phyloP scores from a whole-genome alignment of 139 green algal species.

The Nannochloris sp. region DNA sequence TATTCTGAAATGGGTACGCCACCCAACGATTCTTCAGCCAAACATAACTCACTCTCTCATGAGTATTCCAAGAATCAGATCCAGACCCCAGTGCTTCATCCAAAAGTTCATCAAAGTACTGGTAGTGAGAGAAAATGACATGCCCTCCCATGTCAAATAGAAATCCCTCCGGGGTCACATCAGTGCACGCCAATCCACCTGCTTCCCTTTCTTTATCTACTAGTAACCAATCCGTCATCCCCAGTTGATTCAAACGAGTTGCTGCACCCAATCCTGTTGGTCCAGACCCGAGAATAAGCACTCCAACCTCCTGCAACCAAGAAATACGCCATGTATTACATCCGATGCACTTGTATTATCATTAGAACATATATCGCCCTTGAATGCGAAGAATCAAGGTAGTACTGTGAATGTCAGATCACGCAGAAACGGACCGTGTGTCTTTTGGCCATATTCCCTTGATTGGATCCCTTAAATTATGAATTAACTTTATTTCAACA shows the following conservation, averaged over 20 bases:
- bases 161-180: constrained; percentile 77
- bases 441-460: too few species aligned
- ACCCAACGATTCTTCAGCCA: constrained; percentile 79
- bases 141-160: constrained; percentile 92
- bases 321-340: too few species aligned
- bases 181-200: constrained; percentile 81
- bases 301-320: constrained; percentile 33
- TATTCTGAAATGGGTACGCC: constrained; percentile 90
- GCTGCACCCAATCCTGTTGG: constrained; percentile 80
- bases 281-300: constrained; percentile 72
- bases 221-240: constrained; percentile 65
- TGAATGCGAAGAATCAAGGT: too few species aligned
- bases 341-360: too few species aligned
- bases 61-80: constrained; percentile 68
- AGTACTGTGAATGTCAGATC: too few species aligned
- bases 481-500: too few species aligned
- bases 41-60: constrained; percentile 79
- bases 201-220: constrained; percentile 64
- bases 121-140: constrained; percentile 87
- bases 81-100: constrained; percentile 40
- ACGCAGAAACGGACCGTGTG: too few species aligned
- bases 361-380: too few species aligned
- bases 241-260: constrained; percentile 74
- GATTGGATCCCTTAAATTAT: too few species aligned
- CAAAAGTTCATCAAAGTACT: constrained; percentile 84